Percentiles rank a stretch among this genome's conserved stretches.
These are phyloP conservation scores for Diaporthe australafricana DNA, from an alignment of 2,329 filamentous ascomycete genomes.

Conservation along the genomic window DNA sequence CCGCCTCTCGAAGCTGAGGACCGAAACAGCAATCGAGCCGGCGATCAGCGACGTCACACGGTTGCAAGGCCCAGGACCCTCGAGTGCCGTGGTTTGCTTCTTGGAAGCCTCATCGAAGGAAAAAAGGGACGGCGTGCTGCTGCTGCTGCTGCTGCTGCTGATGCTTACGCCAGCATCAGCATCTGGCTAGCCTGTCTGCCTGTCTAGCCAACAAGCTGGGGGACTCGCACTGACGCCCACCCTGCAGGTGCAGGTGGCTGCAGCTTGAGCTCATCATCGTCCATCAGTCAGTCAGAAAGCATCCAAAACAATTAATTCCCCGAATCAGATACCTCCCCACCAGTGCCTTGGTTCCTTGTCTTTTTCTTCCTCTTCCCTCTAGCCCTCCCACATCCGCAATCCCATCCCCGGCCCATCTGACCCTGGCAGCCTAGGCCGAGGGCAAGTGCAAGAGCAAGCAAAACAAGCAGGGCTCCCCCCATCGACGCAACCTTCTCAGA, in stretches of 20 bases:
- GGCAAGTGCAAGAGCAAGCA: background rate
- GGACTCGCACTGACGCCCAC: constrained; percentile 8
- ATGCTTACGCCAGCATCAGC: background rate
- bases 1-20: background rate
- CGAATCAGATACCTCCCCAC: constrained; percentile 4
- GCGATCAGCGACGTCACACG: constrained; percentile 27
- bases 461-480: constrained; percentile 7
- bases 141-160: too few species aligned
- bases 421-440: background rate
- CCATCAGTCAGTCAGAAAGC: background rate
- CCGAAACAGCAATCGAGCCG: constrained; percentile 14
- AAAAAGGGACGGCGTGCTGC: background rate
- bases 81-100: constrained; percentile 3
- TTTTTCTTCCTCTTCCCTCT: background rate
- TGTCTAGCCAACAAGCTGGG: background rate
- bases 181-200: background rate
- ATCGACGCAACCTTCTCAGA: constrained; percentile 5
- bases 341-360: background rate
- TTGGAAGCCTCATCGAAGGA: constrained; percentile 22
- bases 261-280: constrained; percentile 23
- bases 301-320: constrained; percentile 15
- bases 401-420: background rate
- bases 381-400: background rate
- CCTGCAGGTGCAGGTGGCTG: constrained; percentile 15
- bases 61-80: constrained; percentile 1